Percentiles rank a stretch among this genome's conserved stretches.
Evolutionary conservation across 192 early-diverging fungal species (phyloP).

Genomic region (Mortierella claussenii): DNA sequence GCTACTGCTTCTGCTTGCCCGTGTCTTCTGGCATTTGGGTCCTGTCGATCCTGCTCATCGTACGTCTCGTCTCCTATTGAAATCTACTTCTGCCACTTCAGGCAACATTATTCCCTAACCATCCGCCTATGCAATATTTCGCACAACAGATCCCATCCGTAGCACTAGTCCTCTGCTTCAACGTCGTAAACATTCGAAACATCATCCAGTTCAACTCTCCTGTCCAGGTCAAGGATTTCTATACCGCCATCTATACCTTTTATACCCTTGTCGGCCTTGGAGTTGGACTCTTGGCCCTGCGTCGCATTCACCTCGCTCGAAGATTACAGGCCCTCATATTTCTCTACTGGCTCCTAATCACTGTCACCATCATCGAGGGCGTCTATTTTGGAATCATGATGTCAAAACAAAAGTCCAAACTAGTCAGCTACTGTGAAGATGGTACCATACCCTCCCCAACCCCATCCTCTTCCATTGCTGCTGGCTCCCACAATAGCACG

Average conservation of each 20-base stretch:
- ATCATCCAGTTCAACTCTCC: constrained; percentile 28
- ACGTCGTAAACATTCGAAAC: constrained; percentile 14
- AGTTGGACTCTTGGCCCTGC: not conserved
- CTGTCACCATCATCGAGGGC: constrained; percentile 21
- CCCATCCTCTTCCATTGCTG: not conserved
- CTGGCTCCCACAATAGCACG: not conserved
- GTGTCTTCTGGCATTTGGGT: not conserved
- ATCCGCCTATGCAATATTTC: not conserved
- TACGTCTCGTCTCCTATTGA: not conserved
- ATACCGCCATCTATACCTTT: constrained; percentile 22
- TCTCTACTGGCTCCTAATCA: constrained; percentile 43
- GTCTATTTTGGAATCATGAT: constrained; percentile 49
- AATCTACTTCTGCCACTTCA: not conserved
- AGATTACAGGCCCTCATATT: constrained; percentile 18
- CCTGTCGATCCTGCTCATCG: not conserved
- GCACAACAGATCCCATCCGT: constrained; percentile 29
- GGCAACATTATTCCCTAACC: not conserved
- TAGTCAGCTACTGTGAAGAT: constrained; percentile 27
- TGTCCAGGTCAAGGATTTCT: constrained; percentile 23
- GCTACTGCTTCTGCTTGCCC: not conserved
- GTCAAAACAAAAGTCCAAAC: constrained; percentile 33
- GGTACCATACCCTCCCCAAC: not conserved
- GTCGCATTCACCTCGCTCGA: not conserved
- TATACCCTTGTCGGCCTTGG: constrained; percentile 28
- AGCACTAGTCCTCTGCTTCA: constrained; percentile 21